phyloP scores from a whole-genome alignment of 2,329 filamentous ascomycete species.

The Exophiala mesophila region DNA sequence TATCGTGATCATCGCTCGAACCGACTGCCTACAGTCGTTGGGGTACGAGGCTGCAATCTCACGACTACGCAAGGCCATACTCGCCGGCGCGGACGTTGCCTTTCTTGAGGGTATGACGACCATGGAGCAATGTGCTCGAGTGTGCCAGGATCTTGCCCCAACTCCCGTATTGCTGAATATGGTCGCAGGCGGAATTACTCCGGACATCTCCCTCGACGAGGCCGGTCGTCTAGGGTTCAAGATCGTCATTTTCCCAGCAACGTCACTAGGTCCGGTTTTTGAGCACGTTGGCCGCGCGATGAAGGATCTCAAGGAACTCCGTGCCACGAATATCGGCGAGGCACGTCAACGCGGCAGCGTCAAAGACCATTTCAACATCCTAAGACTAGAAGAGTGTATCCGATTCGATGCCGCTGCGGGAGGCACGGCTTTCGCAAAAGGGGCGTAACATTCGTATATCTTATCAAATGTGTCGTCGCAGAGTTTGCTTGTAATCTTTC shows the following conservation, averaged over 20 bases:
- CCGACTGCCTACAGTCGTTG: constrained; percentile 31
- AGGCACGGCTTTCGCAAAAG: neutral
- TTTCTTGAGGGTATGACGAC: constrained; percentile 39
- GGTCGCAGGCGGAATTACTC: constrained; percentile 39
- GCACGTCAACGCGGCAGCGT: neutral
- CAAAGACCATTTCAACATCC: neutral
- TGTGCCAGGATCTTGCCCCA: constrained; percentile 33
- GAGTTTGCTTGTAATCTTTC: too few species aligned
- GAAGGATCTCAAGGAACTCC: constrained; percentile 36
- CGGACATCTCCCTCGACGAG: constrained; percentile 34
- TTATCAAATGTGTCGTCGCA: too few species aligned
- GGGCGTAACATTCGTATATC: neutral
- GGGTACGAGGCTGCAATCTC: constrained; percentile 37
- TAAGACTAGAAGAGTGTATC: neutral
- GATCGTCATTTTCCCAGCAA: constrained; percentile 41
- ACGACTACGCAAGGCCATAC: constrained; percentile 35
- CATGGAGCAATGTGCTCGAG: constrained; percentile 32
- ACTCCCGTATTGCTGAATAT: constrained; percentile 42
- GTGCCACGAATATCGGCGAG: neutral
- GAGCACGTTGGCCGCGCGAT: constrained; percentile 33
- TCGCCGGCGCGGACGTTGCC: constrained; percentile 37
- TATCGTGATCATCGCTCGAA: constrained; percentile 42
- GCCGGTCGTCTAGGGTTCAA: constrained; percentile 38
- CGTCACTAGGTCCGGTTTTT: constrained; percentile 35
- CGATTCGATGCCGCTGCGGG: neutral